A percentile compares a stretch with the other conserved stretches of the same genome.
Evolutionary conservation across 2,329 filamentous ascomycete species (phyloP).

Genomic region (Chalaropsis thielavioides): DNA sequence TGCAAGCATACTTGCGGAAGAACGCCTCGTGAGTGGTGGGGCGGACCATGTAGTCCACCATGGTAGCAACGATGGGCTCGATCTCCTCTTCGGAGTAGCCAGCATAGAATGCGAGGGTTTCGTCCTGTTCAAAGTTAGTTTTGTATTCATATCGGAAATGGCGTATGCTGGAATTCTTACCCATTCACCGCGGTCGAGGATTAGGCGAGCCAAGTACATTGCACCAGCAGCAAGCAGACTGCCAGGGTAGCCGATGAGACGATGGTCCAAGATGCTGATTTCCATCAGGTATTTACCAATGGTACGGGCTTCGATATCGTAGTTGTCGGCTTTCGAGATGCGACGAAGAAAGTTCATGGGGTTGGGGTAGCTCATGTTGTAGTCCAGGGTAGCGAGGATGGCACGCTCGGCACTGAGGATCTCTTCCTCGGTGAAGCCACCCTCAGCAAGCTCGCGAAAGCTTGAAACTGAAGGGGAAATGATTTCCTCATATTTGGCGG

Average conservation of each 20-base stretch:
- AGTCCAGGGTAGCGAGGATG: slow-evolving; percentile 78
- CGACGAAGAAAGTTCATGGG: slow-evolving; percentile 99
- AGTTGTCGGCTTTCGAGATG: slow-evolving; percentile 98
- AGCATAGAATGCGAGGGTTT: slow-evolving; percentile 75
- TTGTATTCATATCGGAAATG: slow-evolving; percentile 3
- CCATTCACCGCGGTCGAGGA: slow-evolving; percentile 84
- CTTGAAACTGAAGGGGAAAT: slow-evolving; percentile 92
- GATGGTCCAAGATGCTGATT: slow-evolving; percentile 87
- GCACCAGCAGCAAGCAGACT: slow-evolving; percentile 82
- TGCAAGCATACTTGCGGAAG: slow-evolving; percentile 99
- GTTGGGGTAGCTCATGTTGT: slow-evolving; percentile 96
- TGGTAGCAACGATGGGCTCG: slow-evolving; percentile 76
- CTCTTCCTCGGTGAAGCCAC: slow-evolving; percentile 88
- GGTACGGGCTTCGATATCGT: slow-evolving; percentile 94
- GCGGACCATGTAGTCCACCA: slow-evolving; percentile 90
- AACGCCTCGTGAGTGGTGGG: slow-evolving; percentile 92
- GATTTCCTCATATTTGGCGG: slow-evolving; percentile 97
- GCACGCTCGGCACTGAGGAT: slow-evolving; percentile 96
- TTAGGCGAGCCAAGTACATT: slow-evolving; percentile 88
- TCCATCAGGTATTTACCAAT: slow-evolving; percentile 96
- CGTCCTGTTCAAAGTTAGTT: slow-evolving; percentile 43
- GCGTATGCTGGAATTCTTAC: slow-evolving; percentile 35
- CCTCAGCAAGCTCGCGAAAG: slow-evolving; percentile 92
- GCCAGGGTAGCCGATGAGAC: slow-evolving; percentile 78
- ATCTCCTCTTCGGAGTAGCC: slow-evolving; percentile 91